Percentiles rank a stretch among this genome's conserved stretches.
phyloP scores from a whole-genome alignment of 2,329 filamentous ascomycete genomes.

The Knufia fluminis region DNA sequence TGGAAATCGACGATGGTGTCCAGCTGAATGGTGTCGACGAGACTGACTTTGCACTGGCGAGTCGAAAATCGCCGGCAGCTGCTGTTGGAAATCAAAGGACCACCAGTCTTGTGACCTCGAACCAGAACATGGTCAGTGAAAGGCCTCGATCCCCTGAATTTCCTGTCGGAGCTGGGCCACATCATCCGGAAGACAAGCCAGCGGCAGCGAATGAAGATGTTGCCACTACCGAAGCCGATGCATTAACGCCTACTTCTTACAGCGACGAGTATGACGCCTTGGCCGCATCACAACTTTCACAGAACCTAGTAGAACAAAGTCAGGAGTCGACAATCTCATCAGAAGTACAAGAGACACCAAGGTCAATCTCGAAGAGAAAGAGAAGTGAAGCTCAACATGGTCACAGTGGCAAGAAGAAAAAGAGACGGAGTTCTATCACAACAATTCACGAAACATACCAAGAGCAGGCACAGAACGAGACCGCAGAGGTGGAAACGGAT shows the following conservation, averaged over 20 bases:
- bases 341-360: background rate
- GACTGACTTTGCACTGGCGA: slow-evolving; percentile 7
- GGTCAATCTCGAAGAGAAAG: background rate
- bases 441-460: background rate
- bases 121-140: background rate
- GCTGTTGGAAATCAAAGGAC: background rate
- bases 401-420: background rate
- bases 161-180: background rate
- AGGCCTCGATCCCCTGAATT: background rate
- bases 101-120: background rate
- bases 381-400: background rate
- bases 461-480: background rate
- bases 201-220: background rate
- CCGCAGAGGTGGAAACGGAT: background rate
- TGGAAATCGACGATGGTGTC: slow-evolving; percentile 2
- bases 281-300: slow-evolving; percentile 37
- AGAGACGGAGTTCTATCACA: background rate
- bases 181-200: background rate
- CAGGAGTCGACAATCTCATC: background rate
- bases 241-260: slow-evolving; percentile 16
- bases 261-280: slow-evolving; percentile 36
- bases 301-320: slow-evolving; percentile 29
- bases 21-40: slow-evolving; percentile 10
- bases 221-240: background rate
- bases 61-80: background rate